A percentile compares a stretch with the other conserved stretches of the same genome.
Evolutionary conservation across 768 basidiomycete genomes (phyloP).

Genomic region (Tulasnella sp.): DNA sequence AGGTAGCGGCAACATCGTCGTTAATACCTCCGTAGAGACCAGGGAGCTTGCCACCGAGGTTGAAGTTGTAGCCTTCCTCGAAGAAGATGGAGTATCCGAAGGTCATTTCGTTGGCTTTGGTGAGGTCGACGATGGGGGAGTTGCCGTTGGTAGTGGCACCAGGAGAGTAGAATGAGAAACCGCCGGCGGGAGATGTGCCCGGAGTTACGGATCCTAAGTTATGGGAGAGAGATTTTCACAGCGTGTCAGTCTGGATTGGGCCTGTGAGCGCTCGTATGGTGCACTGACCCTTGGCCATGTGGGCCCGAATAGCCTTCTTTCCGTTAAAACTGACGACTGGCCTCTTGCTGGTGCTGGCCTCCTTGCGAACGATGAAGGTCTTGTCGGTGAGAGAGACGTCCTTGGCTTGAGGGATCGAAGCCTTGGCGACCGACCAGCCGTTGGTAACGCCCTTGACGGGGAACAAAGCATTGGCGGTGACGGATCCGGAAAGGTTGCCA

Average conservation of each 20-base stretch:
- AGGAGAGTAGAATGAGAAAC: slow-evolving; percentile 72
- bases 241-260: neutral
- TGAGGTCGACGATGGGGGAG: slow-evolving; percentile 52
- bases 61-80: slow-evolving; percentile 63
- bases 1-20: slow-evolving; percentile 52
- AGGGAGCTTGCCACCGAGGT: slow-evolving; percentile 72
- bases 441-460: slow-evolving; percentile 52
- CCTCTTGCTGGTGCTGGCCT: slow-evolving; percentile 48
- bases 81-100: slow-evolving; percentile 73
- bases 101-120: slow-evolving; percentile 66
- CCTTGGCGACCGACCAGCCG: slow-evolving; percentile 48
- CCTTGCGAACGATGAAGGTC: slow-evolving; percentile 52
- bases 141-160: slow-evolving; percentile 48
- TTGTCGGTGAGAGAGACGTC: slow-evolving; percentile 50
- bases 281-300: slow-evolving; percentile 33
- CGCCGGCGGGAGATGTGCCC: slow-evolving; percentile 51
- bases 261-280: slow-evolving; percentile 14
- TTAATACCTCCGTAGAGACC: slow-evolving; percentile 68
- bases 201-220: slow-evolving; percentile 1
- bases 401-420: slow-evolving; percentile 49
- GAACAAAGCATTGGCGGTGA: slow-evolving; percentile 34
- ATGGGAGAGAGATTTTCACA: neutral
- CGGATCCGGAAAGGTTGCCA: slow-evolving; percentile 4
- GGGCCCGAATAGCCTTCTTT: slow-evolving; percentile 41
- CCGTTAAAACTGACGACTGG: slow-evolving; percentile 54